Conservation (phyloP, 2,329 filamentous ascomycete species). For the Ophiocordyceps camponoti-floridani region DNA sequence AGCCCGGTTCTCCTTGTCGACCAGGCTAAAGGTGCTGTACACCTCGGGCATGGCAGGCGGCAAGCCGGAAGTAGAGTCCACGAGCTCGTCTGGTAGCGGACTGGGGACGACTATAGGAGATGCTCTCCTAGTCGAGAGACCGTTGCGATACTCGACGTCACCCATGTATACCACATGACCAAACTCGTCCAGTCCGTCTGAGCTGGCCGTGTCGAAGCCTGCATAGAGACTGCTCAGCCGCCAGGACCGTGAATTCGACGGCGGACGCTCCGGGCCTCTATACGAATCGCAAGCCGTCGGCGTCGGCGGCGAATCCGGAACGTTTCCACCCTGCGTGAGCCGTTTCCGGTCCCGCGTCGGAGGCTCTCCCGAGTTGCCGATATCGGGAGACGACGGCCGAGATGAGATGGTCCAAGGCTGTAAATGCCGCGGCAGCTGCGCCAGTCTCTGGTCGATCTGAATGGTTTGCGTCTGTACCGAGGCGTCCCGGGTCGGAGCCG, state of each 20-base stretch:
- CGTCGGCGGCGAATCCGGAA: slow-evolving; percentile 31
- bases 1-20: slow-evolving; percentile 12
- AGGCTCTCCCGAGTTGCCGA: slow-evolving; percentile 24
- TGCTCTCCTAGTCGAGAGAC: slow-evolving; percentile 31
- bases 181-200: slow-evolving; percentile 48
- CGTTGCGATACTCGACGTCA: slow-evolving; percentile 50
- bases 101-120: slow-evolving; percentile 18
- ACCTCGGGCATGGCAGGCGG: slow-evolving; percentile 22
- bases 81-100: slow-evolving; percentile 23
- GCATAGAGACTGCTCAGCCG: slow-evolving; percentile 75
- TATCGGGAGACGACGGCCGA: slow-evolving; percentile 35
- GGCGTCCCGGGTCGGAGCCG: slow-evolving; percentile 13
- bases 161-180: slow-evolving; percentile 36
- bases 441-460: slow-evolving; percentile 58
- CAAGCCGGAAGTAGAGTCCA: slow-evolving; percentile 8
- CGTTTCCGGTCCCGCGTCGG: slow-evolving; percentile 43
- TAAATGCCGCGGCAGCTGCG: slow-evolving; percentile 58
- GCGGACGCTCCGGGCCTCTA: slow-evolving; percentile 59
- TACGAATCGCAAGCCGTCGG: slow-evolving; percentile 43
- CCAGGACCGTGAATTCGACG: slow-evolving; percentile 48
- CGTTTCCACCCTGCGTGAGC: slow-evolving; percentile 26
- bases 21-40: slow-evolving; percentile 24
- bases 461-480: slow-evolving; percentile 80
- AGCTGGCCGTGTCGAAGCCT: slow-evolving; percentile 58
- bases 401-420: slow-evolving; percentile 60